Conservation (phyloP, 192 early-diverging fungal genomes). For the Linderina pennispora region DNA sequence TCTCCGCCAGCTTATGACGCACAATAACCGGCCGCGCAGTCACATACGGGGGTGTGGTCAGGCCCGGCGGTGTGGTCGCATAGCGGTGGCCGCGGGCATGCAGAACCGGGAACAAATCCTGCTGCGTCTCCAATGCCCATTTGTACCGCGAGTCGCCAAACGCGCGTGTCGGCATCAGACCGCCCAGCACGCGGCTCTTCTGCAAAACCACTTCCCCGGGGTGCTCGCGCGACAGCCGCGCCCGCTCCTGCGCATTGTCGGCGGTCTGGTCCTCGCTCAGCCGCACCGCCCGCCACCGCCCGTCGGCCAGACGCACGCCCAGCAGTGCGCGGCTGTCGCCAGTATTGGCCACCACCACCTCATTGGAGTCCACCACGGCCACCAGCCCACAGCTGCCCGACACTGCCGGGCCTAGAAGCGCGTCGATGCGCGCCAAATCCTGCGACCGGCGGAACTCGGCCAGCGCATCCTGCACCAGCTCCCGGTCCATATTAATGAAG, state of each 20-base stretch:
- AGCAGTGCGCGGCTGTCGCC: conserved; percentile 40
- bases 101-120: conserved; percentile 39
- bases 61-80: conserved; percentile 44
- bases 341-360: conserved; percentile 34
- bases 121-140: conserved; percentile 56
- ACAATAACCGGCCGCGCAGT: conserved; percentile 68
- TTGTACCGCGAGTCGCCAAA: conserved; percentile 70
- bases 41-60: conserved; percentile 65
- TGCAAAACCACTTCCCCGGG: conserved; percentile 63
- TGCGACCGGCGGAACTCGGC: conserved; percentile 11
- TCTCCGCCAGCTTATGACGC: conserved; percentile 50
- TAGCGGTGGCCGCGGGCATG: conserved; percentile 29
- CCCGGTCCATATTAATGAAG: conserved; percentile 26
- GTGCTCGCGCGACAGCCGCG: conserved; percentile 58
- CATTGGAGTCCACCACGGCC: conserved; percentile 21
- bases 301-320: conserved; percentile 37
- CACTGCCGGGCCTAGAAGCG: conserved; percentile 4
- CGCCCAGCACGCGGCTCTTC: conserved; percentile 57
- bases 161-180: conserved; percentile 46
- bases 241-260: conserved; percentile 46
- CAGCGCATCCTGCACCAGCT: conserved; percentile 14
- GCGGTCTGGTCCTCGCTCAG: conserved; percentile 63
- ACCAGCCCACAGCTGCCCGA: conserved; percentile 37
- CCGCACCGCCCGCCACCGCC: conserved; percentile 47
- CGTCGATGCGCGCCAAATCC: neutral